phyloP scores from a whole-genome alignment of 192 early-diverging fungal genomes.

The Gorgonomyces haynaldii region DNA sequence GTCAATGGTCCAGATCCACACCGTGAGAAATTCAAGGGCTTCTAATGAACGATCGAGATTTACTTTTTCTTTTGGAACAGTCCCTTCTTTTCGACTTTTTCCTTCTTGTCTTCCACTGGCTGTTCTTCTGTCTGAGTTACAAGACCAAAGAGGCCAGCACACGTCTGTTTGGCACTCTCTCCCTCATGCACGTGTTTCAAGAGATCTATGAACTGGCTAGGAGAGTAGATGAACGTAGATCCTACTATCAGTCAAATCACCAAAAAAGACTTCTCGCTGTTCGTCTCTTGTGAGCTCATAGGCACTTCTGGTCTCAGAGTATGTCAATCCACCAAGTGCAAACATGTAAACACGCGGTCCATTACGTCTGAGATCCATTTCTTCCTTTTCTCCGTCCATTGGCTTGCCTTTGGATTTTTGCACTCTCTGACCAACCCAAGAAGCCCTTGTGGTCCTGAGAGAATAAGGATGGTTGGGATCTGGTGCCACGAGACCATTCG shows the following conservation, averaged over 20 bases:
- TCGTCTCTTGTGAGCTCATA: conserved; percentile 26
- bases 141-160: too few relatives aligned
- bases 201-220: conserved; percentile 54
- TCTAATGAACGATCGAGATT: conserved; percentile 26
- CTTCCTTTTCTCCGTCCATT: background rate
- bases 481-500: conserved; percentile 11
- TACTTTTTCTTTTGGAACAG: conserved; percentile 10
- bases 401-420: background rate
- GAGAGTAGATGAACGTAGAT: conserved; percentile 62
- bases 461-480: conserved; percentile 29
- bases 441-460: conserved; percentile 35
- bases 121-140: background rate
- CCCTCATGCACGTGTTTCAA: conserved; percentile 50
- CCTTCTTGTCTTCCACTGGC: background rate
- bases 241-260: conserved; percentile 30
- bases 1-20: conserved; percentile 55
- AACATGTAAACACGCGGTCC: conserved; percentile 32
- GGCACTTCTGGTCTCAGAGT: conserved; percentile 27
- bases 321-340: conserved; percentile 35
- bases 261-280: conserved; percentile 32
- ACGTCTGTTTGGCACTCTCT: too few relatives aligned
- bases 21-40: conserved; percentile 61
- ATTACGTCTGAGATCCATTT: conserved; percentile 16
- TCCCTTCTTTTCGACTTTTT: conserved; percentile 3
- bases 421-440: conserved; percentile 21